phyloP scores from a whole-genome alignment of 192 early-diverging fungal genomes.

The Umbelopsis sp. region DNA sequence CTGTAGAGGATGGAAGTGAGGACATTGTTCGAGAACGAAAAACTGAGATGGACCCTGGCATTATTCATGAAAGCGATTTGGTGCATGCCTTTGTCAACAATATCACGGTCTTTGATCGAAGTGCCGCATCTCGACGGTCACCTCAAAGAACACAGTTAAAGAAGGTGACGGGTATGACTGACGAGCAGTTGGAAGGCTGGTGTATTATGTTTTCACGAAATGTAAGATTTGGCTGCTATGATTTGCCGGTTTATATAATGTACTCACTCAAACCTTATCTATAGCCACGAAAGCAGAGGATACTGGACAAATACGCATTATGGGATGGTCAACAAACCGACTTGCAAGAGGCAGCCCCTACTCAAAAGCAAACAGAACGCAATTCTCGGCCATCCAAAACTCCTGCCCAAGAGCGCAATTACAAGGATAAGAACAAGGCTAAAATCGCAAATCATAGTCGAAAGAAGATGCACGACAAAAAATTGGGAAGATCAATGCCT shows the following conservation, averaged over 20 bases:
- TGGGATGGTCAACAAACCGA: conserved; percentile 55
- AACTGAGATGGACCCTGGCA: conserved; percentile 52
- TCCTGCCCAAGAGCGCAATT: conserved; percentile 33
- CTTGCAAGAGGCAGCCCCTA: conserved; percentile 5
- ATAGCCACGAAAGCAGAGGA: conserved; percentile 66
- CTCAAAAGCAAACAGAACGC: conserved; percentile 11
- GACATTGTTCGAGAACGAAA: conserved; percentile 21
- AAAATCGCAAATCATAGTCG: conserved; percentile 74
- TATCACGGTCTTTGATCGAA: conserved; percentile 68
- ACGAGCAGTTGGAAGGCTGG: conserved; percentile 96
- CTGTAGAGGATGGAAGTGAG: conserved; percentile 56
- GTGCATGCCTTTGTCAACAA: conserved; percentile 59
- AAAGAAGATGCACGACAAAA: conserved; percentile 72
- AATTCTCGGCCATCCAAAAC: conserved; percentile 28
- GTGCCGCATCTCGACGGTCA: conserved; percentile 57
- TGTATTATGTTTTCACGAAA: conserved; percentile 83
- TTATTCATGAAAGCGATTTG: conserved; percentile 63
- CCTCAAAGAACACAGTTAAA: conserved; percentile 60
- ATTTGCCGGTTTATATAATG: background rate
- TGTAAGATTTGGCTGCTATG: conserved; percentile 52
- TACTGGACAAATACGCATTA: conserved; percentile 59
- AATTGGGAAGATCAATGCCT: conserved; percentile 43
- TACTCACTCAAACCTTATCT: background rate
- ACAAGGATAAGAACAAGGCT: conserved; percentile 68
- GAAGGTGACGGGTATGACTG: conserved; percentile 71